phyloP scores from a whole-genome alignment of 495 filamentous ascomycete species.

The Poronia punctata region DNA sequence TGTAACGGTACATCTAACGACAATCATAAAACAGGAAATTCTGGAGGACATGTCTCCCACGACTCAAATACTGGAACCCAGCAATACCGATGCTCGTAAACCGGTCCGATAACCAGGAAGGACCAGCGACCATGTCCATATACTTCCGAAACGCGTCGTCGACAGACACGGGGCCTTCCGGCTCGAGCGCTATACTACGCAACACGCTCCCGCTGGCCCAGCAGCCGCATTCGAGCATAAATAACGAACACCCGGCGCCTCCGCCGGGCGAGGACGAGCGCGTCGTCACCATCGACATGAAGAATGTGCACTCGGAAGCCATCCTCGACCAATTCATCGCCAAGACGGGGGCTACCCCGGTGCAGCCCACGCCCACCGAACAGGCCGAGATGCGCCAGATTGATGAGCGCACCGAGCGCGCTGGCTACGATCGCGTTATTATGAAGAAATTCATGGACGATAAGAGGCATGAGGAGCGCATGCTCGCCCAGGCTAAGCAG shows the following conservation, averaged over 20 bases:
- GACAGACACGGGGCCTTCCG: too few relatives aligned
- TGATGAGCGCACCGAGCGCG: conserved; percentile 46
- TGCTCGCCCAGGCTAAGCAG: conserved; percentile 22
- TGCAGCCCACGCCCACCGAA: conserved; percentile 57
- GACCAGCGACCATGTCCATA: conserved; percentile 63
- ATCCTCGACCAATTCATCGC: conserved; percentile 65
- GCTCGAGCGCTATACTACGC: too few relatives aligned
- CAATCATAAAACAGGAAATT: conserved; percentile 55
- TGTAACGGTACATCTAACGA: not conserved
- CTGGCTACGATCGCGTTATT: conserved; percentile 50
- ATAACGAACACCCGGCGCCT: conserved; percentile 31
- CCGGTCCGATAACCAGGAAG: conserved; percentile 50
- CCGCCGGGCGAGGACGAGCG: conserved; percentile 36
- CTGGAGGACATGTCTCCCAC: conserved; percentile 74
- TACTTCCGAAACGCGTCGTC: conserved; percentile 47
- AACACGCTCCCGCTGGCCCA: conserved; percentile 20
- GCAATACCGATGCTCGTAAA: conserved; percentile 72
- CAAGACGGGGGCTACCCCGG: conserved; percentile 57
- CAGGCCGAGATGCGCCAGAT: conserved; percentile 50
- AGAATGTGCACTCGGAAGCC: conserved; percentile 47
- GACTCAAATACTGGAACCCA: conserved; percentile 93
- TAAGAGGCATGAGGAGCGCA: conserved; percentile 53
- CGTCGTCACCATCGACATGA: conserved; percentile 55
- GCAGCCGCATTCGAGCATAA: conserved; percentile 28
- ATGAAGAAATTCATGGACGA: conserved; percentile 56